A percentile compares a stretch with the other conserved stretches of the same genome.
phyloP scores from a whole-genome alignment of 768 basidiomycete genomes.

The Leucogyrophana mollusca region DNA sequence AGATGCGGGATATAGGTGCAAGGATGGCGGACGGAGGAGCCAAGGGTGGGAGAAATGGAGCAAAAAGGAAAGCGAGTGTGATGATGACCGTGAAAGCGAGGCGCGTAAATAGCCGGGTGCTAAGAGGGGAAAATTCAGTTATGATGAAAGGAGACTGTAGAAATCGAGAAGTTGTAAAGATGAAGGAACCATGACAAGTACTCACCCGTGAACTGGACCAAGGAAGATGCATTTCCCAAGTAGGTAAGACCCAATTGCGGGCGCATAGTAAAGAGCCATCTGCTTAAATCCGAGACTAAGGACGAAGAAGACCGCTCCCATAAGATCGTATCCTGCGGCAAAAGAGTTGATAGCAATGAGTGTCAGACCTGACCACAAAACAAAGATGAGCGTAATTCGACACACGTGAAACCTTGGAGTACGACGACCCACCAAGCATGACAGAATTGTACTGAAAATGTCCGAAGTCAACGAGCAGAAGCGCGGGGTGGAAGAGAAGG shows the following conservation, averaged over 20 bases:
- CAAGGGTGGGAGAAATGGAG: constrained; percentile 77
- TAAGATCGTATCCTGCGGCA: constrained; percentile 61
- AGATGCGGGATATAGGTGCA: constrained; percentile 78
- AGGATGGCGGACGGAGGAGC: constrained; percentile 46
- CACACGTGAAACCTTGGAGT: background rate
- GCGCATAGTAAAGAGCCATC: constrained; percentile 94
- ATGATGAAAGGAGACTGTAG: too few species aligned
- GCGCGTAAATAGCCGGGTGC: constrained; percentile 57
- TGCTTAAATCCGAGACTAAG: constrained; percentile 92
- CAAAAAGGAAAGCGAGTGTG: constrained; percentile 70
- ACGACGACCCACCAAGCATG: constrained; percentile 69
- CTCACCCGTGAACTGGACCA: constrained; percentile 70
- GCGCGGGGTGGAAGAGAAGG: constrained; percentile 78
- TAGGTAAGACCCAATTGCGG: constrained; percentile 88
- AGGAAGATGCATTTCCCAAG: constrained; percentile 87
- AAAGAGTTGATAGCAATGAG: constrained; percentile 71
- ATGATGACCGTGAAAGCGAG: constrained; percentile 60
- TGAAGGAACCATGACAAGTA: background rate
- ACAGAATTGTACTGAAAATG: constrained; percentile 96
- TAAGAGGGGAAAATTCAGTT: constrained; percentile 16
- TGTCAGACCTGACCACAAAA: constrained; percentile 53
- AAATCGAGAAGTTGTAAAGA: too few species aligned
- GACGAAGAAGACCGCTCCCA: constrained; percentile 80
- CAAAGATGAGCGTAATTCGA: background rate
- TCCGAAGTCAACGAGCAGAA: constrained; percentile 85